Conservation (phyloP, 768 basidiomycete genomes). For the Calvatia gigantea region DNA sequence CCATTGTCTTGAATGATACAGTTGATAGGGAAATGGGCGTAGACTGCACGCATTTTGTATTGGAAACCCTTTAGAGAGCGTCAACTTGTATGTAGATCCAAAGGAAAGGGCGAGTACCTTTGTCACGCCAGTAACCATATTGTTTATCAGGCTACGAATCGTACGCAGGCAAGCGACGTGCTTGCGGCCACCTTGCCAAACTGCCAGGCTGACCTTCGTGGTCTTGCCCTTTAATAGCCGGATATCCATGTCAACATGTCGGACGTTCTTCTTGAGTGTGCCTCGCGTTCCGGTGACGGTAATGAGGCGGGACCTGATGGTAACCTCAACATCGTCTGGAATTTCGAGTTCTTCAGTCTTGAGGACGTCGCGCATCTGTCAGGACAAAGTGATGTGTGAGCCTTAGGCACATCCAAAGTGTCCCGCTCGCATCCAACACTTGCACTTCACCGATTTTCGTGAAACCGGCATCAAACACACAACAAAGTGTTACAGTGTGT, state of each 20-base stretch:
- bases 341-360: constrained; percentile 91
- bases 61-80: constrained; percentile 77
- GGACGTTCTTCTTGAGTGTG: constrained; percentile 86
- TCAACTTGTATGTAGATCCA: not conserved
- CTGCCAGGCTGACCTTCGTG: constrained; percentile 81
- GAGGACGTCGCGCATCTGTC: constrained; percentile 89
- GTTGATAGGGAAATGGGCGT: constrained; percentile 99
- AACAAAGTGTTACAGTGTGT: constrained; percentile 7
- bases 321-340: constrained; percentile 80
- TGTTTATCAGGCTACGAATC: constrained; percentile 90
- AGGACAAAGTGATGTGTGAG: constrained; percentile 25
- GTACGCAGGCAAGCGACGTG: constrained; percentile 98
- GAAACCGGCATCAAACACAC: constrained; percentile 22
- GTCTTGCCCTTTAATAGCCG: constrained; percentile 76
- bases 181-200: constrained; percentile 98
- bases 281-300: constrained; percentile 92
- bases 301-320: constrained; percentile 89
- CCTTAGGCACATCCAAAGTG: constrained; percentile 34
- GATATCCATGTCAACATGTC: constrained; percentile 94
- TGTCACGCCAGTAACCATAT: constrained; percentile 97
- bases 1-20: constrained; percentile 85
- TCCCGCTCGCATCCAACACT: constrained; percentile 31
- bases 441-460: constrained; percentile 13
- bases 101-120: constrained; percentile 48
- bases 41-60: constrained; percentile 99